Conservation (phyloP, 2,329 filamentous ascomycete species). For the Cylindrodendrum hubeiense region DNA sequence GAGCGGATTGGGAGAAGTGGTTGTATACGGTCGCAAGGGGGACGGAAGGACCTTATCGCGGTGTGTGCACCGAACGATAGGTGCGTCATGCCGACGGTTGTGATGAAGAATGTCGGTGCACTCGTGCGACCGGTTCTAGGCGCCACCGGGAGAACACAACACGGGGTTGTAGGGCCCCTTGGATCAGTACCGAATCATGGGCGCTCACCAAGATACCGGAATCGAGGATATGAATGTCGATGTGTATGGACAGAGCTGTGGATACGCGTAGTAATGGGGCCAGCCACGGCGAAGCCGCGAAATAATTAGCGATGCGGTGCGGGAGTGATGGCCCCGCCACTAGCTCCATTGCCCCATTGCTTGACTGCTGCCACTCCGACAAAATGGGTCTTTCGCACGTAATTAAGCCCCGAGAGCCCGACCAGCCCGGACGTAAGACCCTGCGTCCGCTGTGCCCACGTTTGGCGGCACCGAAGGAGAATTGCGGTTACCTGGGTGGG, state of each 20-base stretch:
- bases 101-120: slow-evolving; percentile 2
- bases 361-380: slow-evolving; percentile 20
- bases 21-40: slow-evolving; percentile 11
- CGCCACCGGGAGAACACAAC: neutral
- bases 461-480: slow-evolving; percentile 14
- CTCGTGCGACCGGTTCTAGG: neutral
- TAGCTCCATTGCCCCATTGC: slow-evolving; percentile 11
- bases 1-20: slow-evolving; percentile 28
- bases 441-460: slow-evolving; percentile 13
- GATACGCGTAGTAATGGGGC: slow-evolving; percentile 1
- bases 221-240: slow-evolving; percentile 26
- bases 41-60: slow-evolving; percentile 1
- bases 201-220: neutral
- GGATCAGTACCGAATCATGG: slow-evolving; percentile 20
- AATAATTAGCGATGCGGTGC: slow-evolving; percentile 19
- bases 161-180: neutral
- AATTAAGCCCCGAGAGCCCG: slow-evolving; percentile 42
- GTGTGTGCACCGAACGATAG: slow-evolving; percentile 12
- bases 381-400: slow-evolving; percentile 36
- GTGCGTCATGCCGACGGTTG: slow-evolving; percentile 17
- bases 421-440: slow-evolving; percentile 30
- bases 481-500: neutral
- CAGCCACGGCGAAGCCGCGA: slow-evolving; percentile 34
- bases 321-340: slow-evolving; percentile 28
- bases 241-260: slow-evolving; percentile 29